Evolutionary conservation across 345 rosid species (phyloP), one percentile per base, ranked within the genome.

Genomic region (Atalantia buxifolia): DNA sequence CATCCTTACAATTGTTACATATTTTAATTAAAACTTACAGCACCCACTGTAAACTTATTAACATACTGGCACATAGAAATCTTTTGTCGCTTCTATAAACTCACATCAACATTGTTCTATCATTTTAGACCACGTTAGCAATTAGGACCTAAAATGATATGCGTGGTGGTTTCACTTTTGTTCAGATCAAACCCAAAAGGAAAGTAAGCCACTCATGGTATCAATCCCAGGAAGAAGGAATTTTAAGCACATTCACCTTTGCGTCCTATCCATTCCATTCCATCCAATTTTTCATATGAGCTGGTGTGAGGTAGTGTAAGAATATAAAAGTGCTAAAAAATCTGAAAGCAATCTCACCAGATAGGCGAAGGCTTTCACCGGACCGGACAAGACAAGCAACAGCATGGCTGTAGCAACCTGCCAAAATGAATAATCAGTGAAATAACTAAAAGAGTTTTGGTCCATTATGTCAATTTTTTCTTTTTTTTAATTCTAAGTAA

Each of bases 321-420:
- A 28, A 30, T 14, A 48, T 18, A 55, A 28, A 7, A 50, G 56
- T 9, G 24, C 4, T 25, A 63, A 36, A 55, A 12, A 27, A 16
- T 33, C 59, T 65, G 24, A 27, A 22, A 78, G 71, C 38, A 40
- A 67, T 68, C 97, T 92, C 83, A 95, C 99, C 92, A 93, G 78
- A 86, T 89, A 93, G 65, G 90, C 88, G 76, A 95, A 82, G 27
- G 99, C 96, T 82, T 95, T 95, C 66, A 92, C 90, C 0, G 98
- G 98, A 84, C 99, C 99, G 50, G 96, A 92, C 83, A 95, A 82
- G 40, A 95, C 96, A 79, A 95, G 88, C 81, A 95, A 83, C 18
- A 95, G 85, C 90, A 92, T 84, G 33, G 94, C 91, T 2, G 99
- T 93, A 8, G 99, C 98, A 69, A 95, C 97, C 99, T 93, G 85